Evolutionary conservation across 345 rosid species (phyloP).

Genomic region (Gossypium herbaceum): DNA sequence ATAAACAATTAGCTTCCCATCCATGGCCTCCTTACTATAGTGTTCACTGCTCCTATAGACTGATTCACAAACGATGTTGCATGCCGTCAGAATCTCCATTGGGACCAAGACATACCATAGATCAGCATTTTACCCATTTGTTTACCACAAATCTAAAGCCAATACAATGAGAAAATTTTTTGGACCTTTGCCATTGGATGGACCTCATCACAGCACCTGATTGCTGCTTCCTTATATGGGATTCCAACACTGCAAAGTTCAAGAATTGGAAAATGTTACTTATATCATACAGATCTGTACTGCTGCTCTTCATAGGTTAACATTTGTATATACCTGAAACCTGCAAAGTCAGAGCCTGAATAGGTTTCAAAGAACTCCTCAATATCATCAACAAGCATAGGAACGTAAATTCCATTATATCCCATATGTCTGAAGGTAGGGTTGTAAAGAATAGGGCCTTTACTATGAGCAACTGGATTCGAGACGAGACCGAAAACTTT

Average conservation of each 20-base stretch:
- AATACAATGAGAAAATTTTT: neutral
- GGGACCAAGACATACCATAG: too few species aligned
- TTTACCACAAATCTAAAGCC: too few species aligned
- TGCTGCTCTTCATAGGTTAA: neutral
- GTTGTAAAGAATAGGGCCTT: slow-evolving; percentile 32
- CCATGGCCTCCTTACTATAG: slow-evolving; percentile 38
- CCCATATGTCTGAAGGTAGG: slow-evolving; percentile 26
- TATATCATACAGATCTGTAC: neutral
- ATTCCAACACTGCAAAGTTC: slow-evolving; percentile 33
- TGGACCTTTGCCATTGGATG: slow-evolving; percentile 46
- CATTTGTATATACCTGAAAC: slow-evolving; percentile 26
- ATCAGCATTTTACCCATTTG: too few species aligned
- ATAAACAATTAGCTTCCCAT: slow-evolving; percentile 44
- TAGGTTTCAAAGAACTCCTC: slow-evolving; percentile 28
- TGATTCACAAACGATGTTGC: slow-evolving; percentile 7
- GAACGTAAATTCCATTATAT: slow-evolving; percentile 33
- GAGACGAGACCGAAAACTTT: slow-evolving; percentile 31
- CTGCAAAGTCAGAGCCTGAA: slow-evolving; percentile 24
- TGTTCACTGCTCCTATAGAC: slow-evolving; percentile 48
- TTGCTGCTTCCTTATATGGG: slow-evolving; percentile 45
- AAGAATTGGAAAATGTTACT: neutral
- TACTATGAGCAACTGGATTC: slow-evolving; percentile 35
- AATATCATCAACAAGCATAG: slow-evolving; percentile 32
- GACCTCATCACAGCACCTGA: slow-evolving; percentile 42
- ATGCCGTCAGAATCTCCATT: neutral